phyloP scores from a whole-genome alignment of 345 rosid species.

The Camelina hispida region DNA sequence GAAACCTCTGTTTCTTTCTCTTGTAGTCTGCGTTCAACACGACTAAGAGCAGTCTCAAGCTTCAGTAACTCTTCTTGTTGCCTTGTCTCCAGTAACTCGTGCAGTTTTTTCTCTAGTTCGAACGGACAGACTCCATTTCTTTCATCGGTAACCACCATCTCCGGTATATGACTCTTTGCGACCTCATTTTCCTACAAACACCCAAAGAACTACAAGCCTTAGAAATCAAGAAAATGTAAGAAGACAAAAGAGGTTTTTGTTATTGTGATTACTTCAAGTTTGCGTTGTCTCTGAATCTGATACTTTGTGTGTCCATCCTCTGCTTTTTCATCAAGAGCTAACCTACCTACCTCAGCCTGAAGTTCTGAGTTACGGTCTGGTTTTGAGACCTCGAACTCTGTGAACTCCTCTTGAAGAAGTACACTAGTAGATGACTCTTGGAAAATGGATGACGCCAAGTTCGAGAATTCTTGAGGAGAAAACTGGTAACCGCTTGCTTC shows the following conservation, averaged over 20 bases:
- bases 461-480: conserved; percentile 41
- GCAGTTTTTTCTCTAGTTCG: conserved; percentile 72
- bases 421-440: conserved; percentile 44
- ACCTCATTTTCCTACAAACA: conserved; percentile 26
- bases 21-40: conserved; percentile 52
- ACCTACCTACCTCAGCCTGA: conserved; percentile 53
- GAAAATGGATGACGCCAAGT: conserved; percentile 43
- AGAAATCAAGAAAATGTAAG: conserved; percentile 22
- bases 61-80: conserved; percentile 72
- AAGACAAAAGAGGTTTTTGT: neutral
- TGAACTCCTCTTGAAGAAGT: conserved; percentile 42
- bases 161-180: conserved; percentile 19
- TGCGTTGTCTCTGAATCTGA: conserved; percentile 34
- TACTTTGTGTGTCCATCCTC: conserved; percentile 37
- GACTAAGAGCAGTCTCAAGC: conserved; percentile 64
- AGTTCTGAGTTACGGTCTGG: conserved; percentile 59
- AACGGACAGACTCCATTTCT: conserved; percentile 60
- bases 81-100: conserved; percentile 63
- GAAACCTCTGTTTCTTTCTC: conserved; percentile 77
- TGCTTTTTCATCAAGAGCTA: conserved; percentile 54
- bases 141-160: conserved; percentile 38
- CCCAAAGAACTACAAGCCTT: neutral
- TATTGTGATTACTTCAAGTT: conserved; percentile 42
- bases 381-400: conserved; percentile 42
- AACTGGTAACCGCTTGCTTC: conserved; percentile 36